Base-by-base conservation (phyloP, 1,139 yeast genomes). In the Yamadazyma songkhlaensis region DNA sequence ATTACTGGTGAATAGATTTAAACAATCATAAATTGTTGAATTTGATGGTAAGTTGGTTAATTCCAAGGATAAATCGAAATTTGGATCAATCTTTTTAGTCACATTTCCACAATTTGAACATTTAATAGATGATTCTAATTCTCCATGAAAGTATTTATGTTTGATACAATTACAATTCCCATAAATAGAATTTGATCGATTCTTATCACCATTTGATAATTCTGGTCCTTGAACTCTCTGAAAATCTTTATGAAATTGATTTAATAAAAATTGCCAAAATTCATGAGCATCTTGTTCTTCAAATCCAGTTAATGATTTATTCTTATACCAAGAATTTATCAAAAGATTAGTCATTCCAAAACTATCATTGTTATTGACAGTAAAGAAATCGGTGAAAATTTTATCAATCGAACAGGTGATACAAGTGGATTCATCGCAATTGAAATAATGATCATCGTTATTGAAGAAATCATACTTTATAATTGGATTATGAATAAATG, bases 211-310 rank as follows among this genome's bases (percentile, higher is more conserved):
- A 32, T 38, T 33, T 13, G 20, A 13, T 9, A 14, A 25, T 22
- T 32, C 37, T n/a, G n/a, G 11, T 7, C 21, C n/a, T 23, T 30
- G 15, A 8, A 65, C 51, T 38, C 63, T 58, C 49, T 60, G 59
- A 52, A 57, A 49, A 47, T 72, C 86, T 37, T 41, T 45, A 60
- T 92, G 98, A 39, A 92, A 64, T 59, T 88, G 95, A 57, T 90
- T 86, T 32, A 90, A 68, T 23, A 90, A 55, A 57, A 90, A 89
- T 56, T 92, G 97, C 83, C 95, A 82, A 59, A 90, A 92, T 59
- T 92, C 98, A 60, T 92, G 98, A 0, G 98, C 97, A 59, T 92
- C 98, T 60, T 92, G 98, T 60, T 92, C 97, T 34, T 92, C 85
- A 47, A 89, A 89, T 1, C 98, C 98, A 0, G 97, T 95, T 41